Evolutionary conservation across 371 early-diverging fungal species (phyloP).

Genomic region (Lichtheimia corymbifera): DNA sequence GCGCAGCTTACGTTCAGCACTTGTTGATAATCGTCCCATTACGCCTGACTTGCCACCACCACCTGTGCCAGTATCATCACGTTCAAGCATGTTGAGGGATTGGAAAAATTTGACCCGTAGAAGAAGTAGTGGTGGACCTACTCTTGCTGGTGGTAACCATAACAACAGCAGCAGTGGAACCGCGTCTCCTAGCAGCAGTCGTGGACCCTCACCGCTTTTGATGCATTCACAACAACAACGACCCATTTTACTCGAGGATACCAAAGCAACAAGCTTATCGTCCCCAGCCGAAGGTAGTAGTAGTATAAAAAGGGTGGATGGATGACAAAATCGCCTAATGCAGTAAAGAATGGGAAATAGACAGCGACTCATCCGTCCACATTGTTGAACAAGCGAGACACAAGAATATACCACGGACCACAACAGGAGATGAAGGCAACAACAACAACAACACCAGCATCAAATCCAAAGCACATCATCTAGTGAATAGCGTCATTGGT

Average conservation of each 20-base stretch:
- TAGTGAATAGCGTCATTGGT: conserved; percentile 27
- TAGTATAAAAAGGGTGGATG: neutral
- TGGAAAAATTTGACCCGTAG: conserved; percentile 35
- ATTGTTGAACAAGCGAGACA: conserved; percentile 3
- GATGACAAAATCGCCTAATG: neutral
- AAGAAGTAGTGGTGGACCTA: conserved; percentile 21
- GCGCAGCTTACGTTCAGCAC: conserved; percentile 17
- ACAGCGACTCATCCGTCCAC: neutral
- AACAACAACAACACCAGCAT: conserved; percentile 11
- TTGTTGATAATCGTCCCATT: conserved; percentile 3
- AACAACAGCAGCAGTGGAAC: neutral
- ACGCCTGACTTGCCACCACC: conserved; percentile 13
- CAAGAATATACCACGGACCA: neutral
- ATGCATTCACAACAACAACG: conserved; percentile 1
- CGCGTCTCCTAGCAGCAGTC: conserved; percentile 2
- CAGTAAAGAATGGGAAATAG: neutral
- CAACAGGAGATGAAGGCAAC: neutral
- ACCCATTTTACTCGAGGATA: conserved; percentile 7
- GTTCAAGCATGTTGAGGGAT: conserved; percentile 38
- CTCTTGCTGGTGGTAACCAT: neutral
- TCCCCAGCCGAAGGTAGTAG: conserved; percentile 8
- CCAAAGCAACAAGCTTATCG: neutral
- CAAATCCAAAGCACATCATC: conserved; percentile 24
- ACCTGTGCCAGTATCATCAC: conserved; percentile 33
- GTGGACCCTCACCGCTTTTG: conserved; percentile 9